A percentile compares a stretch with the other conserved stretches of the same genome.
Evolutionary conservation across 129 eudicot genomes (phyloP).

Genomic region (Escallonia herrerae): DNA sequence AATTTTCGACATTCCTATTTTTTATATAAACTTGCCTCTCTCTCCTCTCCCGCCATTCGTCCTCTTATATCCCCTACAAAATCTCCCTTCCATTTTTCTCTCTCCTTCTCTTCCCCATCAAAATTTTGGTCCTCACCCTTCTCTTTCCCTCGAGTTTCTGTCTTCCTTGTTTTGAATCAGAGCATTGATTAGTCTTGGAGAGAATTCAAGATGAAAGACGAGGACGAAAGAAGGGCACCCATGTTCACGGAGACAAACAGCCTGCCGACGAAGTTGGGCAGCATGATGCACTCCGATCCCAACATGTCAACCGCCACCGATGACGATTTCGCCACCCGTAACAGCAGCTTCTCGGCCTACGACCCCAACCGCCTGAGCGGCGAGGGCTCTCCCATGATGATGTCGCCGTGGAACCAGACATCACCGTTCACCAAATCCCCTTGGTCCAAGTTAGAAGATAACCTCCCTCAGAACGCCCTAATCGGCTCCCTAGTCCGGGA

Average conservation of each 20-base stretch:
- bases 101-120: slow-evolving; percentile 3
- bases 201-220: slow-evolving; percentile 10
- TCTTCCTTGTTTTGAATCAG: background rate
- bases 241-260: slow-evolving; percentile 7
- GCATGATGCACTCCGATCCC: slow-evolving; percentile 38
- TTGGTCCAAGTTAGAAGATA: slow-evolving; percentile 30
- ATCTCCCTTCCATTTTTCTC: slow-evolving; percentile 15
- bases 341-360: slow-evolving; percentile 60
- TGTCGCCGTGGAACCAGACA: slow-evolving; percentile 79
- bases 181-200: background rate
- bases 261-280: slow-evolving; percentile 8
- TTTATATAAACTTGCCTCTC: background rate
- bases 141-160: slow-evolving; percentile 14
- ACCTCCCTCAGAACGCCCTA: slow-evolving; percentile 39
- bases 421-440: slow-evolving; percentile 35
- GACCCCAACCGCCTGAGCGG: slow-evolving; percentile 51
- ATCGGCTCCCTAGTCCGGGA: slow-evolving; percentile 74
- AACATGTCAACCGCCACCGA: slow-evolving; percentile 31
- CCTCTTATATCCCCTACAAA: slow-evolving; percentile 17
- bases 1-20: slow-evolving; percentile 2
- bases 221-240: slow-evolving; percentile 19
- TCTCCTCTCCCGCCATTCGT: slow-evolving; percentile 15
- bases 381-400: slow-evolving; percentile 71
- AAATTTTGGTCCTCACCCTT: background rate
- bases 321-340: slow-evolving; percentile 23